phyloP scores from a whole-genome alignment of 1,139 yeast genomes.

The Williopsis jadinii region DNA sequence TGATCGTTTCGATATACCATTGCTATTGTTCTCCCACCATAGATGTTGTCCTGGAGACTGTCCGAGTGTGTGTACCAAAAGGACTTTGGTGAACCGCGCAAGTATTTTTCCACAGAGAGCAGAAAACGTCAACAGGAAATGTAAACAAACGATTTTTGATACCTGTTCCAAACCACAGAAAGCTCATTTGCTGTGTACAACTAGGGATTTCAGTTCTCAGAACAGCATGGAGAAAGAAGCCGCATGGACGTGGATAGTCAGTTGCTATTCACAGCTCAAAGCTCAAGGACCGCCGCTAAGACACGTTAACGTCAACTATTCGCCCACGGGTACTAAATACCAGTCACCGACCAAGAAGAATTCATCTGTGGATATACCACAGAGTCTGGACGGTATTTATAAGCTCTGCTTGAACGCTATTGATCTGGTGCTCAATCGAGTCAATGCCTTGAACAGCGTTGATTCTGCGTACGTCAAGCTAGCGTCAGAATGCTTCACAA shows the following conservation, averaged over 20 bases:
- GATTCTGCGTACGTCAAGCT: constrained; percentile 15
- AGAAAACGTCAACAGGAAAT: neutral
- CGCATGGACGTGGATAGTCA: constrained; percentile 3
- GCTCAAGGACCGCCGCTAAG: constrained; percentile 15
- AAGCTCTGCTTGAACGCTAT: constrained; percentile 17
- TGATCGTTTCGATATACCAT: neutral
- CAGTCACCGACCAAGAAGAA: constrained; percentile 7
- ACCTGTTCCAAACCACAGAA: neutral
- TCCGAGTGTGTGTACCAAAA: neutral
- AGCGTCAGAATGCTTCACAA: constrained; percentile 17
- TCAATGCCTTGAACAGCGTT: constrained; percentile 9
- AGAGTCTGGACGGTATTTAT: constrained; percentile 13
- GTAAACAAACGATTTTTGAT: neutral
- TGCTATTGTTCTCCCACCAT: neutral
- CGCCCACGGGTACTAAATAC: constrained; percentile 11
- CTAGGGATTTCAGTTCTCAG: too few species aligned
- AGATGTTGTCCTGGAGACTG: too few species aligned
- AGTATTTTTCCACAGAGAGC: neutral
- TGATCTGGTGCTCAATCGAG: constrained; percentile 13
- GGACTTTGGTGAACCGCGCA: neutral
- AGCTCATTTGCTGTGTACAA: neutral
- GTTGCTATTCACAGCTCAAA: constrained; percentile 18
- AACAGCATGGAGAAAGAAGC: constrained; percentile 13
- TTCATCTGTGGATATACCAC: constrained; percentile 1
- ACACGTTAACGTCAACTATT: constrained; percentile 7